Percentiles rank a stretch among this genome's conserved stretches.
These are phyloP conservation scores for Malus asiatica DNA, from an alignment of 306 rosid species.

Conservation along the genomic window DNA sequence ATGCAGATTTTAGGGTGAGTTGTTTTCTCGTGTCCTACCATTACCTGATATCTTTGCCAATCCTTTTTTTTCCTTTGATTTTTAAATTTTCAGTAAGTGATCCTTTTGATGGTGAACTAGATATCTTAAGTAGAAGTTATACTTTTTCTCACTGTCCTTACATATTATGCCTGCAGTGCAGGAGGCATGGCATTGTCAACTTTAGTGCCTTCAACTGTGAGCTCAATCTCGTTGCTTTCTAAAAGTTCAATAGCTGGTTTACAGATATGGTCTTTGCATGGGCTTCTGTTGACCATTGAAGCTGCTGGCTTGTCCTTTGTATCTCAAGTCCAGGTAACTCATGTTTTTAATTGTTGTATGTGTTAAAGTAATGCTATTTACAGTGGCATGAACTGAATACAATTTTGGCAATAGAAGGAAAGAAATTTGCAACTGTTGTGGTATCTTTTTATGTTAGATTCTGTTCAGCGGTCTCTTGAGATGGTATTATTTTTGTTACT, in stretches of 20 bases:
- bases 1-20: neutral
- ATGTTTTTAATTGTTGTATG: slow-evolving; percentile 7
- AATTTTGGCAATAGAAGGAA: neutral
- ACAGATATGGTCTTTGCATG: slow-evolving; percentile 97
- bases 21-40: neutral
- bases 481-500: neutral
- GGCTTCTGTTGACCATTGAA: slow-evolving; percentile 90
- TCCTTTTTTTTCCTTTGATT: neutral
- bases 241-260: slow-evolving; percentile 72
- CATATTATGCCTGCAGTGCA: slow-evolving; percentile 67
- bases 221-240: slow-evolving; percentile 70
- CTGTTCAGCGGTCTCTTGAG: neutral
- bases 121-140: neutral
- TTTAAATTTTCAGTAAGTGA: neutral
- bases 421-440: neutral
- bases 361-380: slow-evolving; percentile 14
- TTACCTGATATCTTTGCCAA: neutral
- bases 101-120: neutral
- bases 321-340: slow-evolving; percentile 90
- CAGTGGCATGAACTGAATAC: neutral
- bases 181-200: slow-evolving; percentile 99
- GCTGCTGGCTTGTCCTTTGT: slow-evolving; percentile 97
- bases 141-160: slow-evolving; percentile 17
- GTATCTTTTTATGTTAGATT: neutral
- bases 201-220: slow-evolving; percentile 90